A percentile compares a stretch with the other conserved stretches of the same genome.
Conservation (phyloP, 2,329 filamentous ascomycete genomes). For the Microcyclosporella mali region DNA sequence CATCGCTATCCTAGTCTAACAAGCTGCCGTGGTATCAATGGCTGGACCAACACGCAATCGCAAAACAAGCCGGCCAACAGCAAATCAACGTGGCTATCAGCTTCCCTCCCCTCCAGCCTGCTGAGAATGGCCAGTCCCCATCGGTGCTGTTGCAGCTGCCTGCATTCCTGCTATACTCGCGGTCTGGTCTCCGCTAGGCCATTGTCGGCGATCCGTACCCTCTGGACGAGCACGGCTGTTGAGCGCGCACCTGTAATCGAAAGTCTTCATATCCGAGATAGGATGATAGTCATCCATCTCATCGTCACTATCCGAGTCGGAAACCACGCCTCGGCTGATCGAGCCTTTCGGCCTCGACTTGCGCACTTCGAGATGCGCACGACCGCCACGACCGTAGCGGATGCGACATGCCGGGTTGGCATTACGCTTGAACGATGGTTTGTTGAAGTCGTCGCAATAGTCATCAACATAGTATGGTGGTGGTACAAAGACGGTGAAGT, state of each 20-base stretch:
- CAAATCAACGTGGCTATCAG: neutral
- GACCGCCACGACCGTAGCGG: slow-evolving; percentile 75
- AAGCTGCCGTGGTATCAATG: slow-evolving; percentile 8
- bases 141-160: slow-evolving; percentile 12
- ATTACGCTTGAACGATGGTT: slow-evolving; percentile 39
- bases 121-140: slow-evolving; percentile 4
- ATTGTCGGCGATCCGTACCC: slow-evolving; percentile 10
- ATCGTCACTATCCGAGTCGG: slow-evolving; percentile 78
- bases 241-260: slow-evolving; percentile 61
- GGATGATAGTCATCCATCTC: slow-evolving; percentile 46
- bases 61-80: neutral
- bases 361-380: slow-evolving; percentile 72
- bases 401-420: slow-evolving; percentile 65
- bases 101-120: slow-evolving; percentile 5
- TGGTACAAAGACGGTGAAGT: slow-evolving; percentile 19
- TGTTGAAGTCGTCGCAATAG: slow-evolving; percentile 9
- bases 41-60: neutral
- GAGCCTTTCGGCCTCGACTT: slow-evolving; percentile 22
- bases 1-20: slow-evolving; percentile 20
- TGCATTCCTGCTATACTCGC: slow-evolving; percentile 17
- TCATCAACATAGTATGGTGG: slow-evolving; percentile 8
- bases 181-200: slow-evolving; percentile 20
- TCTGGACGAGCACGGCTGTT: slow-evolving; percentile 39
- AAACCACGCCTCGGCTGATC: slow-evolving; percentile 39
- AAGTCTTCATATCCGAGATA: slow-evolving; percentile 45